Conservation (phyloP, 139 green algal genomes). For the Volvox africanus region DNA sequence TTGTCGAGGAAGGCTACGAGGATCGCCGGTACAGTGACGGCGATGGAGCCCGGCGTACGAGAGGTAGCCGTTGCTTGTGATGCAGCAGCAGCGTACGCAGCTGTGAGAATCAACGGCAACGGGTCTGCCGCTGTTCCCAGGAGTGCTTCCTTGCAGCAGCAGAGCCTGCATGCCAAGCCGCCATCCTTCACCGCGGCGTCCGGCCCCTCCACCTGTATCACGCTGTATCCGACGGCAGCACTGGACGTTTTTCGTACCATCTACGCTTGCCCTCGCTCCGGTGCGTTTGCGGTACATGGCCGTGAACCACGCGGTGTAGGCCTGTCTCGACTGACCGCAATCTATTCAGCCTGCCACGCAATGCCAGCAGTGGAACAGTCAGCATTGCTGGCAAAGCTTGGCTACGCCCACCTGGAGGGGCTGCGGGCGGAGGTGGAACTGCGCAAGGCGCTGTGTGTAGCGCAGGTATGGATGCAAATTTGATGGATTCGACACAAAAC, state of each 20-base stretch:
- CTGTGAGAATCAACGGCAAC: not conserved
- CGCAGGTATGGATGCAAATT: slow-evolving; percentile 28
- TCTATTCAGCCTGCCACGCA: slow-evolving; percentile 11
- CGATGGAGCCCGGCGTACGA: no score
- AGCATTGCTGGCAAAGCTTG: slow-evolving; percentile 4
- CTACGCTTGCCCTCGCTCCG: slow-evolving; percentile 41
- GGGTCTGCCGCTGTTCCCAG: not conserved
- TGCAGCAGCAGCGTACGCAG: not conserved
- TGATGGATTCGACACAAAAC: no score
- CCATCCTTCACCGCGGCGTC: slow-evolving; percentile 13
- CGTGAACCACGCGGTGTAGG: slow-evolving; percentile 48
- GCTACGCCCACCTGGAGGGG: slow-evolving; percentile 20
- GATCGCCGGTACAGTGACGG: not conserved
- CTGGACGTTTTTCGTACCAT: slow-evolving; percentile 20
- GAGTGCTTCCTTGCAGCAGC: not conserved
- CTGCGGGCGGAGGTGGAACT: slow-evolving; percentile 53
- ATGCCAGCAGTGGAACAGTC: not conserved
- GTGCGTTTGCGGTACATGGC: slow-evolving; percentile 60
- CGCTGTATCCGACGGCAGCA: not conserved
- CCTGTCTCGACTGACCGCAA: slow-evolving; percentile 31
- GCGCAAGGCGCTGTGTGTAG: slow-evolving; percentile 52
- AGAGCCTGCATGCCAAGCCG: not conserved
- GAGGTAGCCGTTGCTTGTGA: no score
- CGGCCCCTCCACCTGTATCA: slow-evolving; percentile 13
- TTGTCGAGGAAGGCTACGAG: not conserved